Conservation (phyloP, 2,329 filamentous ascomycete species). For the Colletotrichum abscissum region DNA sequence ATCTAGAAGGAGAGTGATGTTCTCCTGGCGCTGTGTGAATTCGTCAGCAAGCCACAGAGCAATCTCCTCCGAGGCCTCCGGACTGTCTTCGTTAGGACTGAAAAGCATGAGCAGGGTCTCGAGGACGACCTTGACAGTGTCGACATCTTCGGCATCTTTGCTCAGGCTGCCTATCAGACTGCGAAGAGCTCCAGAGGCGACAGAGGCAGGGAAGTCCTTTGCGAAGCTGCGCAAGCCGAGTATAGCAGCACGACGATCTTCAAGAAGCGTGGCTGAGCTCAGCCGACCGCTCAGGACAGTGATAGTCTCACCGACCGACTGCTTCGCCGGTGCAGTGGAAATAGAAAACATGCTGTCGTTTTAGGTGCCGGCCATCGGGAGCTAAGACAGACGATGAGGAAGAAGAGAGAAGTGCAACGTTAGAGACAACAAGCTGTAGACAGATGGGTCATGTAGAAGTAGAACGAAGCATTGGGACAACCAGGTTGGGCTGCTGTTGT, state of each 20-base stretch:
- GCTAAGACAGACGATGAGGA: not conserved
- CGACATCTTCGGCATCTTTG: conserved; percentile 93
- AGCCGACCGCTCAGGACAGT: conserved; percentile 88
- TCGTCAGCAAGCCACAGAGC: conserved; percentile 96
- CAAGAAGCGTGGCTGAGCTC: conserved; percentile 88
- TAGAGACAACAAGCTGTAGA: not conserved
- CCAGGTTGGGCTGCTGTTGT: not conserved
- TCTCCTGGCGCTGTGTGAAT: conserved; percentile 97
- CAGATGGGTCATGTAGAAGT: not conserved
- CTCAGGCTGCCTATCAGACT: conserved; percentile 86
- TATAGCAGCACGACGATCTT: conserved; percentile 94
- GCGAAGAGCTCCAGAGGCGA: conserved; percentile 91
- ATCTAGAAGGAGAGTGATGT: conserved; percentile 89
- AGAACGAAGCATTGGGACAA: not conserved
- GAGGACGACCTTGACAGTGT: conserved; percentile 93
- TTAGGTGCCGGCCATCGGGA: conserved; percentile 33
- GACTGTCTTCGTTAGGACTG: conserved; percentile 75
- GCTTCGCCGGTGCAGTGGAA: conserved; percentile 84
- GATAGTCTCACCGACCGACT: conserved; percentile 96
- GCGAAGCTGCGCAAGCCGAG: conserved; percentile 94
- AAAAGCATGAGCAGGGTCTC: conserved; percentile 97
- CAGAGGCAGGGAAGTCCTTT: conserved; percentile 95
- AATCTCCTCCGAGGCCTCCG: conserved; percentile 96
- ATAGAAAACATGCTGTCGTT: conserved; percentile 68
- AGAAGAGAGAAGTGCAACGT: not conserved